Conservation (phyloP, 495 filamentous ascomycete species). For the Venustampulla echinocandica region DNA sequence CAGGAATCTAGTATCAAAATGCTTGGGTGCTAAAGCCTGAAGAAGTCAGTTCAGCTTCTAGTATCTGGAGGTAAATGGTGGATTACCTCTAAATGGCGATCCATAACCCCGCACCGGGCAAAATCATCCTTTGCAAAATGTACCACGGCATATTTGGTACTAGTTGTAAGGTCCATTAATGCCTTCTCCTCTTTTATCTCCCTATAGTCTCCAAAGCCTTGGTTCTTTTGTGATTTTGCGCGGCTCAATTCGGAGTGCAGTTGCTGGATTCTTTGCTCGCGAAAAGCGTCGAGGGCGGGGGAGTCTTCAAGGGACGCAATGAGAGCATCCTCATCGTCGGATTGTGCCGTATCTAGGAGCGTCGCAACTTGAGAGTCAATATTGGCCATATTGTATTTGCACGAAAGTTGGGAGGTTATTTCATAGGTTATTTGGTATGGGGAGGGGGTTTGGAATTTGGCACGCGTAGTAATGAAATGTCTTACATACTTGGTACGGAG, state of each 20-base stretch:
- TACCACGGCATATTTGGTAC: conserved; percentile 51
- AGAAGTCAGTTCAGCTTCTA: conserved; percentile 18
- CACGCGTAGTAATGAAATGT: not conserved
- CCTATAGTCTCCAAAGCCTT: conserved; percentile 40
- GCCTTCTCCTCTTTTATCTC: conserved; percentile 56
- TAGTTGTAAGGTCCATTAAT: conserved; percentile 62
- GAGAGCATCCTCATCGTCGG: conserved; percentile 62
- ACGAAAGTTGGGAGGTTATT: not conserved
- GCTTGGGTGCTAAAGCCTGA: conserved; percentile 45
- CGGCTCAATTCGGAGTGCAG: conserved; percentile 50
- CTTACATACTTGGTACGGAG: too few species aligned
- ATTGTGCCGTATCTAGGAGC: conserved; percentile 31
- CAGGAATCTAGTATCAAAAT: conserved; percentile 62
- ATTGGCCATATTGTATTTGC: conserved; percentile 19
- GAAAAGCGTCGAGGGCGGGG: conserved; percentile 48
- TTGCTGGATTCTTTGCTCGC: conserved; percentile 62
- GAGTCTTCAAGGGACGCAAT: conserved; percentile 63
- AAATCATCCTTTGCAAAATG: conserved; percentile 76
- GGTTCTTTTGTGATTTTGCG: conserved; percentile 28
- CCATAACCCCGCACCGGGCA: conserved; percentile 62
- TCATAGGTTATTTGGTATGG: too few species aligned
- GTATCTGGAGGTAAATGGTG: not conserved
- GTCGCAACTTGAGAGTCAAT: conserved; percentile 40
- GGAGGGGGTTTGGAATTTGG: too few species aligned
- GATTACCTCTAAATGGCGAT: conserved; percentile 45